phyloP scores from a whole-genome alignment of 768 basidiomycete species.

The Cystoderma amianthinum region DNA sequence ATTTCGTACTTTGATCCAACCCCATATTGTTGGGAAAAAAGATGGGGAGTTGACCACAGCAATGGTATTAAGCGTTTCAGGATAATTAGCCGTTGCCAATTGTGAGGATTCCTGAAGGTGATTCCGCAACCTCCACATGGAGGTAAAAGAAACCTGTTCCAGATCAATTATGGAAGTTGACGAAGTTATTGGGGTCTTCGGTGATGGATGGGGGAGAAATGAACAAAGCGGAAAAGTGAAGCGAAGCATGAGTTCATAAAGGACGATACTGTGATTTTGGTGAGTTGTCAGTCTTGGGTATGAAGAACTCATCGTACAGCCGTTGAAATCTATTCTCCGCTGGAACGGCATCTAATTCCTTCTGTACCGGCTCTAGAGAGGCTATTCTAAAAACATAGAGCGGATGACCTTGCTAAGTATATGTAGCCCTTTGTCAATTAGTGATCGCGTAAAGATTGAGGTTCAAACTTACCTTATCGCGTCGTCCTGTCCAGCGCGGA shows the following conservation, averaged over 20 bases:
- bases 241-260: constrained; percentile 61
- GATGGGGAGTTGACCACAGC: constrained; percentile 74
- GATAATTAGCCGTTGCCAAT: constrained; percentile 76
- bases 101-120: constrained; percentile 73
- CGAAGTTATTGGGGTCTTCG: constrained; percentile 49
- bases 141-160: constrained; percentile 47
- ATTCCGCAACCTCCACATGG: constrained; percentile 63
- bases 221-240: constrained; percentile 63
- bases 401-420: constrained; percentile 53
- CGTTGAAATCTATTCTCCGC: constrained; percentile 55
- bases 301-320: constrained; percentile 44
- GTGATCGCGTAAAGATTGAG: not conserved
- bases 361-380: constrained; percentile 50
- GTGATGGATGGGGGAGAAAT: constrained; percentile 44
- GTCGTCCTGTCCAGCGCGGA: constrained; percentile 74
- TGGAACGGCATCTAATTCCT: constrained; percentile 51
- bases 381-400: constrained; percentile 72
- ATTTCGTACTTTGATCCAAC: constrained; percentile 64
- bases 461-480: constrained; percentile 52
- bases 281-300: not conserved
- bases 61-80: constrained; percentile 65
- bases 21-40: constrained; percentile 82
- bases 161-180: constrained; percentile 71
- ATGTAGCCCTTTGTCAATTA: not conserved
- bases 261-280: constrained; percentile 38